Conservation (phyloP, 768 basidiomycete genomes). For the Podaxis rugospora region DNA sequence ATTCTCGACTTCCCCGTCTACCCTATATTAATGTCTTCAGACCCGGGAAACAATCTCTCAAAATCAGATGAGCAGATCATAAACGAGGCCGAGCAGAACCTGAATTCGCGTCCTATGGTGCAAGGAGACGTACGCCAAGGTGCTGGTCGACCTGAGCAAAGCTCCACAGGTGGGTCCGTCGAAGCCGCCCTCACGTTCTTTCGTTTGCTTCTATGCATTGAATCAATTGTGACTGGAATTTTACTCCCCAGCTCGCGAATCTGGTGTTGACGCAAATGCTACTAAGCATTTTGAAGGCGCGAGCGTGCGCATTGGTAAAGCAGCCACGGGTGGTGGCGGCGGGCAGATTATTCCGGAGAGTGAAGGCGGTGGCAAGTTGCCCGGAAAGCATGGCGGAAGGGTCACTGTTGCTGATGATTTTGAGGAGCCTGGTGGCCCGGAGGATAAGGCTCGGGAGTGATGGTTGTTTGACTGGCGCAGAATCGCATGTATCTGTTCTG, state of each 20-base stretch:
- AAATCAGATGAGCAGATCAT: conserved; percentile 18
- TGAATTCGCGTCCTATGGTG: background rate
- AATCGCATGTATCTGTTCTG: too few species aligned
- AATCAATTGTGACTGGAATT: background rate
- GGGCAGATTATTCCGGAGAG: background rate
- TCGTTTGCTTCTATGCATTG: background rate
- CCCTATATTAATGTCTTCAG: background rate
- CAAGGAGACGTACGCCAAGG: background rate
- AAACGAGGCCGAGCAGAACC: background rate
- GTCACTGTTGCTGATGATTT: background rate
- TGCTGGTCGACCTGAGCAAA: background rate
- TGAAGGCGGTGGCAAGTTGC: background rate
- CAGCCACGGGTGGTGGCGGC: background rate
- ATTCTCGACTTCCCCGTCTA: conserved; percentile 21
- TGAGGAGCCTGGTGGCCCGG: background rate
- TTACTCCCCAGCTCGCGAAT: background rate
- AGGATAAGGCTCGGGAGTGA: background rate
- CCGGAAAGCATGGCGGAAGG: background rate
- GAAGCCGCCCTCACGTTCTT: too few species aligned
- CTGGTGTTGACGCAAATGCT: background rate
- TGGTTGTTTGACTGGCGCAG: background rate
- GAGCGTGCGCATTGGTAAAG: background rate
- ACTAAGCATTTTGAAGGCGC: background rate
- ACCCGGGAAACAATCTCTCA: conserved; percentile 9
- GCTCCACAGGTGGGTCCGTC: background rate